Percentiles rank a stretch among this genome's conserved stretches.
Evolutionary conservation across 768 basidiomycete species (phyloP).

Genomic region (Termitomyces sp.): DNA sequence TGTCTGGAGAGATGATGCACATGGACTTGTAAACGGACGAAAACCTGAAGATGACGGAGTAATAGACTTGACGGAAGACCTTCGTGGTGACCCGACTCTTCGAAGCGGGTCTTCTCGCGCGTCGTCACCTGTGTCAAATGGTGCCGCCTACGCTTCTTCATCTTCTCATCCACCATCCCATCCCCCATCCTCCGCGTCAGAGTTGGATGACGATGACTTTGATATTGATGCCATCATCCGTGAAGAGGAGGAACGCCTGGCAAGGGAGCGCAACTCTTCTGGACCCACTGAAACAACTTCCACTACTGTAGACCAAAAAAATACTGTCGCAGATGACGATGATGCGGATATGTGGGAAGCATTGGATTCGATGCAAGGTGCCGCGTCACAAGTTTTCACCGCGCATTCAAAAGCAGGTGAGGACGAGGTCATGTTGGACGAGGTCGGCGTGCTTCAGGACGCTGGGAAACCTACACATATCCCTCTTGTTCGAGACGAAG

Average conservation of each 20-base stretch:
- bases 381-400: not conserved
- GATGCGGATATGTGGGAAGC: constrained; percentile 71
- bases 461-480: not conserved
- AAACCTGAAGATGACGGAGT: constrained; percentile 14
- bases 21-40: constrained; percentile 22
- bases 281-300: not conserved
- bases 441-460: constrained; percentile 13
- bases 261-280: constrained; percentile 10
- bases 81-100: constrained; percentile 16
- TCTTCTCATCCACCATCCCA: constrained; percentile 25
- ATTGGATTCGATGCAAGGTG: constrained; percentile 36
- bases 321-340: constrained; percentile 23
- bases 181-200: constrained; percentile 35
- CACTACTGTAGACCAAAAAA: not conserved
- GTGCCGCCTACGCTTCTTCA: constrained; percentile 26
- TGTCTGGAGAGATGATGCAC: constrained; percentile 73
- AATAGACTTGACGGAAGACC: constrained; percentile 20
- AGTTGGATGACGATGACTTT: constrained; percentile 36
- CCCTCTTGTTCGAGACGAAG: constrained; percentile 23
- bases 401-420: not conserved
- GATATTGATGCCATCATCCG: constrained; percentile 48
- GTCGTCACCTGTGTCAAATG: constrained; percentile 19
- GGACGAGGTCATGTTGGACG: constrained; percentile 21
- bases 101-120: constrained; percentile 8
- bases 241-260: constrained; percentile 33